Percentiles rank a stretch among this genome's conserved stretches.
Evolutionary conservation across 306 rosid genomes (phyloP).

Genomic region (Neltuma alba): DNA sequence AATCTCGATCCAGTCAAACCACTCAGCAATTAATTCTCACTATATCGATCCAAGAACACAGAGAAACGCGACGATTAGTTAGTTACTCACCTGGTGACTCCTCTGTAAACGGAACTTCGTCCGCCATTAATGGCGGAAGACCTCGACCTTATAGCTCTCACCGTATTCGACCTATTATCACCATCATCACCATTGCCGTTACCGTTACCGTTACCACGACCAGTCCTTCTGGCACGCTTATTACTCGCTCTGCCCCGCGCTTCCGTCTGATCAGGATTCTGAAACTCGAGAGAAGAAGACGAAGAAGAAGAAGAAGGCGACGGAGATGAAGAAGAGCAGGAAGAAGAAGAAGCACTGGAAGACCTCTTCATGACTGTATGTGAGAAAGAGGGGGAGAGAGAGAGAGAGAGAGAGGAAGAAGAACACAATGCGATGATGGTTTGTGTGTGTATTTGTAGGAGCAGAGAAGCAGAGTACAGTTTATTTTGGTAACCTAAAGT

Average conservation of each 20-base stretch:
- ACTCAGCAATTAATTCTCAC: too few relatives aligned
- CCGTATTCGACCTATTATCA: not conserved
- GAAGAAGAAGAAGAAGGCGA: not conserved
- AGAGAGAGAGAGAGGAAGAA: not conserved
- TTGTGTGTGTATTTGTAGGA: not conserved
- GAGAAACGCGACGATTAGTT: too few relatives aligned
- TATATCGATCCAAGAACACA: not conserved
- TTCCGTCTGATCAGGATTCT: slow-evolving; percentile 1
- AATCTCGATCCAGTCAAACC: too few relatives aligned
- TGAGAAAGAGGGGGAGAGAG: not conserved
- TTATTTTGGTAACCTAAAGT: slow-evolving; percentile 60
- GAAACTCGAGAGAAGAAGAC: slow-evolving; percentile 1
- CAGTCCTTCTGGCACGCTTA: not conserved
- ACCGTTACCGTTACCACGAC: not conserved
- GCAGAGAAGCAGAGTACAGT: not conserved
- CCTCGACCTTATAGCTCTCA: not conserved
- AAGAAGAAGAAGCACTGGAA: not conserved
- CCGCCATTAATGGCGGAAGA: too few relatives aligned
- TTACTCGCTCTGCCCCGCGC: not conserved
- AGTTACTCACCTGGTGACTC: not conserved
- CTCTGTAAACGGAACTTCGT: too few relatives aligned
- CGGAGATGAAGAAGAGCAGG: not conserved
- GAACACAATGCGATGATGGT: not conserved
- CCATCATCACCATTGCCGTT: not conserved
- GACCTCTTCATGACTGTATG: not conserved